Evolutionary conservation across 331 rosid species (phyloP), one percentile per base, ranked within the genome.

Genomic region (Acacia pycnantha): DNA sequence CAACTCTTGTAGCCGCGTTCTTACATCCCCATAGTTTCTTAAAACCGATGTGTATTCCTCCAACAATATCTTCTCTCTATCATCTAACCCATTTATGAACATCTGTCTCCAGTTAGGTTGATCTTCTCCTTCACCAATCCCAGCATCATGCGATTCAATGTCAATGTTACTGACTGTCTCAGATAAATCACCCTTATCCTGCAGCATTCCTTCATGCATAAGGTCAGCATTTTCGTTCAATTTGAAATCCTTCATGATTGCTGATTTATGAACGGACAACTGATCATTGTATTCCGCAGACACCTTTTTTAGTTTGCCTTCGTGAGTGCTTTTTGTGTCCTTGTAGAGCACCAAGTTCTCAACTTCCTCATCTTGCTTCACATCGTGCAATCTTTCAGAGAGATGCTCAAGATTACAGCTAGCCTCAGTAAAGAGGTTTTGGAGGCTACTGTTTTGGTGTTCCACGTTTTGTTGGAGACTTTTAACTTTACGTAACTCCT

Each of bases 31-130:
- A 62, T 94, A 91, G 86, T 94, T 90, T 66, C 84, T 74, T 22
- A 96, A 88, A 77, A 96, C 94, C 44, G 92, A 85, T 56, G 97
- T 92, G 56, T 94, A 96, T 89, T 96, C 99, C 46, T 96, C 97
- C 79, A 96, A 85, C 54, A 96, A 76, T 83, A 86, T 82, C 77
- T 89, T 94, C 74, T 96, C 99, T 80, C 97, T 91, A 24, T 93
- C 97, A 85, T 94, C 99, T 78, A 90, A 79, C 56, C 94, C 97
- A 84, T 78, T 88, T 21, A 89, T 71, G 77, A 90, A 90, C 88
- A 93, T 54, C 16, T 85, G 90, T 79, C 92, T 91, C 97, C 93
- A 88, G 58, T 88, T 87, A 3, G 93, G 93, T 61, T 84, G 88
- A 43, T 44, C 89, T 77, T 70, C 85, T 85, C 40, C 97, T 69